phyloP scores from a whole-genome alignment of 768 basidiomycete species.

The Lentinula guzmanii region DNA sequence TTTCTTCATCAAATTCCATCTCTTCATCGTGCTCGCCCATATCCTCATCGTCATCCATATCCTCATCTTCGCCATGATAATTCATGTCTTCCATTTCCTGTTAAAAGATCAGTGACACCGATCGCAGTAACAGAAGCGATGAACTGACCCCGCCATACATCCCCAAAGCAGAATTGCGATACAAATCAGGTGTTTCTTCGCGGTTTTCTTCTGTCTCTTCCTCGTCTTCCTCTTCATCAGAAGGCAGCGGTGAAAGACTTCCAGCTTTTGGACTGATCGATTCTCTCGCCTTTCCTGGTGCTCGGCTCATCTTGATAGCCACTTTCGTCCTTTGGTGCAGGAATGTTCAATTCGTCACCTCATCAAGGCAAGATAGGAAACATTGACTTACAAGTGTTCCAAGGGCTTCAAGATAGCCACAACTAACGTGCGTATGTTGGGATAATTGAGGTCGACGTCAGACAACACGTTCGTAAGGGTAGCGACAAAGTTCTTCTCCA shows the following conservation, averaged over 20 bases:
- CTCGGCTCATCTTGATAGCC: slow-evolving; percentile 96
- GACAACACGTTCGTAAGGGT: slow-evolving; percentile 82
- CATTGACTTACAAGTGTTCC: slow-evolving; percentile 69
- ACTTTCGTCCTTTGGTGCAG: slow-evolving; percentile 68
- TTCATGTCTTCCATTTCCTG: slow-evolving; percentile 86
- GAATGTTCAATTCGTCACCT: slow-evolving; percentile 9
- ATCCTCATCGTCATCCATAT: slow-evolving; percentile 78
- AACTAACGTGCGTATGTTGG: slow-evolving; percentile 82
- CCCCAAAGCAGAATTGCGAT: slow-evolving; percentile 93
- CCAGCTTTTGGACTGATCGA: slow-evolving; percentile 39
- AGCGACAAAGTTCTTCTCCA: slow-evolving; percentile 95
- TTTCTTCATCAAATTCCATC: slow-evolving; percentile 82
- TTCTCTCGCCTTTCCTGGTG: slow-evolving; percentile 62
- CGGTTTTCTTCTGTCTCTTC: slow-evolving; percentile 48
- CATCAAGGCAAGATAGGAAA: background rate
- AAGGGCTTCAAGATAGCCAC: slow-evolving; percentile 83
- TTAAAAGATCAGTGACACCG: slow-evolving; percentile 3
- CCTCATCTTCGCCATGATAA: slow-evolving; percentile 56
- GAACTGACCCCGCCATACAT: slow-evolving; percentile 86
- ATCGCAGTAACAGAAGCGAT: slow-evolving; percentile 7
- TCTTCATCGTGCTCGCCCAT: slow-evolving; percentile 81
- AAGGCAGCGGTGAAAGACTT: slow-evolving; percentile 41
- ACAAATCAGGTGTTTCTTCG: slow-evolving; percentile 88
- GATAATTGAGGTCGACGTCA: slow-evolving; percentile 95
- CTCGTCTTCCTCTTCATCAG: slow-evolving; percentile 58